A percentile compares a stretch with the other conserved stretches of the same genome.
These are phyloP conservation scores for Colletotrichum cordylinicola DNA, from an alignment of 2,329 filamentous ascomycete species.

Conservation along the genomic window DNA sequence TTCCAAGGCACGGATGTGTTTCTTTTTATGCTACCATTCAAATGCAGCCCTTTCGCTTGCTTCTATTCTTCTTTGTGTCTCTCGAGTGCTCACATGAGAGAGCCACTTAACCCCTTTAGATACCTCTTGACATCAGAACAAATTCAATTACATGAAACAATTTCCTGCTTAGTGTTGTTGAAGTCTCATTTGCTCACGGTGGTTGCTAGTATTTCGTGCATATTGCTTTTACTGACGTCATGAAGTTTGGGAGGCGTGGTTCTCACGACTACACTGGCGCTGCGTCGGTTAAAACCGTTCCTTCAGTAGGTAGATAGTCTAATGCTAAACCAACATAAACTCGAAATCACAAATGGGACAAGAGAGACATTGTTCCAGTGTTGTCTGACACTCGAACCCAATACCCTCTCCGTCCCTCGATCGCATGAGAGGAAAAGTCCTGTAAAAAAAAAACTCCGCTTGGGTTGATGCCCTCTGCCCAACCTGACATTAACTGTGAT, in stretches of 20 bases:
- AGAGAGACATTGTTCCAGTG: background rate
- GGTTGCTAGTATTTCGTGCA: background rate
- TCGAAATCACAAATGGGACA: background rate
- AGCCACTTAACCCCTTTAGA: background rate
- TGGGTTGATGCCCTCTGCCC: background rate
- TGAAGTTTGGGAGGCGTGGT: background rate
- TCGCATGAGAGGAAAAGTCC: background rate
- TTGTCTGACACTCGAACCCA: background rate
- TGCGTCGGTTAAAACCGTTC: background rate
- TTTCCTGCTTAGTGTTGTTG: background rate
- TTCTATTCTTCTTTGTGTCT: background rate
- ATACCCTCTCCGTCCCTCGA: background rate
- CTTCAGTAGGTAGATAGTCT: conserved; percentile 12
- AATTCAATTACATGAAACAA: background rate
- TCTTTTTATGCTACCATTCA: background rate
- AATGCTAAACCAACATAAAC: background rate
- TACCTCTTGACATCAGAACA: background rate
- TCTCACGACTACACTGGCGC: background rate
- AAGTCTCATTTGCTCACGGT: background rate
- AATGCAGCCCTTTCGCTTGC: background rate
- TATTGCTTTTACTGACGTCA: background rate
- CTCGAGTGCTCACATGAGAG: background rate
- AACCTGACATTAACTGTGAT: background rate
- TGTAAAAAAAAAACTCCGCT: background rate
- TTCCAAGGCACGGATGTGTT: background rate